Conservation (phyloP, 495 filamentous ascomycete genomes). For the Pyrenula massariospora region DNA sequence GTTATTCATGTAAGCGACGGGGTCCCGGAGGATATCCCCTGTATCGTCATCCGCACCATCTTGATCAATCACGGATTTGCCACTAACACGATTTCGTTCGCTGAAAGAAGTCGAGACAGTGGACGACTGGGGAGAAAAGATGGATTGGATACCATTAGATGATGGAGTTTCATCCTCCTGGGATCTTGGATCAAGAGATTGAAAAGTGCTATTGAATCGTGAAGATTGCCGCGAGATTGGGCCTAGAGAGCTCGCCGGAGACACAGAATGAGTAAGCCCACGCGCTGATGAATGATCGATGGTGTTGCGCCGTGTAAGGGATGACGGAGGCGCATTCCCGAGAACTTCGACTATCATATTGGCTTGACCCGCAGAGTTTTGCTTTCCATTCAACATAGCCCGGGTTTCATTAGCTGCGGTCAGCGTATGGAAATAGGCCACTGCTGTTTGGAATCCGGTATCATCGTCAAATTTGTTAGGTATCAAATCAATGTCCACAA, state of each 20-base stretch:
- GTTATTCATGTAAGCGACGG: conserved; percentile 73
- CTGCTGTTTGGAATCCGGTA: conserved; percentile 57
- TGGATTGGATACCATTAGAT: conserved; percentile 50
- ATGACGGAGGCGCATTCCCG: conserved; percentile 27
- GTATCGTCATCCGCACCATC: conserved; percentile 76
- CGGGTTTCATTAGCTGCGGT: conserved; percentile 67
- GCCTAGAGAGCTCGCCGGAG: conserved; percentile 36
- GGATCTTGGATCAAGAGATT: conserved; percentile 27
- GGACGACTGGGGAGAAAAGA: conserved; percentile 79
- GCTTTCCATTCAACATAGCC: conserved; percentile 67
- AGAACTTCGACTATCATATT: conserved; percentile 72
- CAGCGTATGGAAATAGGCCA: conserved; percentile 61
- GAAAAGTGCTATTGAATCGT: conserved; percentile 69
- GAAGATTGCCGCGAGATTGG: conserved; percentile 55
- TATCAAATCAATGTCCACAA: conserved; percentile 63
- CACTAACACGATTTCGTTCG: conserved; percentile 57
- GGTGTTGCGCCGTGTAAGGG: conserved; percentile 41
- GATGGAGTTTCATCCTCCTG: conserved; percentile 52
- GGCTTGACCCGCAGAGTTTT: conserved; percentile 60
- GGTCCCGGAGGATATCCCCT: conserved; percentile 70
- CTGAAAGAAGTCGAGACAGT: conserved; percentile 57
- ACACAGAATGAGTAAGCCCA: conserved; percentile 39
- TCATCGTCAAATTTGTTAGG: conserved; percentile 55
- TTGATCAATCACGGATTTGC: conserved; percentile 78
- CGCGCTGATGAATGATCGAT: conserved; percentile 44